Conservation (phyloP, 129 eudicot genomes). For the Flaveria linearis region DNA sequence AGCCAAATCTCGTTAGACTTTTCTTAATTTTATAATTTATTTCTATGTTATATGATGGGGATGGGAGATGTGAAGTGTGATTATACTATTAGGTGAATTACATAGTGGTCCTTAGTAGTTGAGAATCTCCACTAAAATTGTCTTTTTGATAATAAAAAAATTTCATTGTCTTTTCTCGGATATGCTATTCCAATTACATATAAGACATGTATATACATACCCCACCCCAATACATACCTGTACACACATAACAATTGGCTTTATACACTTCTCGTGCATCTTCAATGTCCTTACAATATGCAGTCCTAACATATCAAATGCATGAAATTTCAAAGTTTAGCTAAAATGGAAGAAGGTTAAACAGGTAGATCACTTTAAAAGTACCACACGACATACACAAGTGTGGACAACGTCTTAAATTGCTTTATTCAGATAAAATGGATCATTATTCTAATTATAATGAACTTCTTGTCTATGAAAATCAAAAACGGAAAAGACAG, state of each 20-base stretch:
- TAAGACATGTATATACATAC: neutral
- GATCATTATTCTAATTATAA: neutral
- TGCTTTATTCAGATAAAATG: neutral
- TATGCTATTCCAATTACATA: neutral
- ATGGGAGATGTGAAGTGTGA: constrained; percentile 11
- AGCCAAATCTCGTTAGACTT: constrained; percentile 25
- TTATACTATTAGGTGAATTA: constrained; percentile 16
- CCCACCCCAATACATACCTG: neutral
- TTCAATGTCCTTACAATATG: neutral
- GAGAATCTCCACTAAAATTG: constrained; percentile 18
- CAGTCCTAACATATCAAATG: neutral
- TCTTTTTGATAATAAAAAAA: neutral
- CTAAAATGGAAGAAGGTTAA: neutral
- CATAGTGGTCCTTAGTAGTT: constrained; percentile 28
- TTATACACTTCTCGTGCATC: neutral
- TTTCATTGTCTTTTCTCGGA: neutral
- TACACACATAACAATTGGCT: neutral
- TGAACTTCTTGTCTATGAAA: neutral
- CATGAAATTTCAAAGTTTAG: neutral
- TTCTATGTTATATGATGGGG: constrained; percentile 7
- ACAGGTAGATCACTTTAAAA: neutral
- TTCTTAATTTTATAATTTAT: neutral
- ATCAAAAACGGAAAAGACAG: neutral
- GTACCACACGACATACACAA: neutral
- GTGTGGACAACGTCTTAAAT: neutral